Conservation (phyloP, 2,329 filamentous ascomycete species). For the Orbilia brochopaga region DNA sequence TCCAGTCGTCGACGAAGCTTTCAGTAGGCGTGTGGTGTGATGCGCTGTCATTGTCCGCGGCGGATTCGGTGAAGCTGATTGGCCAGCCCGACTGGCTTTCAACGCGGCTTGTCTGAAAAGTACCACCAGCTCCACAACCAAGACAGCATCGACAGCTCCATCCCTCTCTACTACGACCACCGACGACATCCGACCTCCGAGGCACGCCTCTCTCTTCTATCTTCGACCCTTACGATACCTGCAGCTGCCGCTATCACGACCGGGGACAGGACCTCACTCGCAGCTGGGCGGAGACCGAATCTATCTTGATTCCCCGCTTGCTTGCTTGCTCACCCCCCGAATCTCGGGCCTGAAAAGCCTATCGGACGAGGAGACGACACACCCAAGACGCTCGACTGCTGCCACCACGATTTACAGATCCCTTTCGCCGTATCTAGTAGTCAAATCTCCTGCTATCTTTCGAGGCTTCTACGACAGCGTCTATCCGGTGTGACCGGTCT, state of each 20-base stretch:
- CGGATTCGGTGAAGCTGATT: background rate
- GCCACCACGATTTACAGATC: background rate
- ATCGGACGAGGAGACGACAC: background rate
- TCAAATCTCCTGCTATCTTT: background rate
- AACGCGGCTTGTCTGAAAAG: background rate
- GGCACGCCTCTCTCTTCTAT: background rate
- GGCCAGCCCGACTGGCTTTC: background rate
- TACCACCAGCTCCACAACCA: background rate
- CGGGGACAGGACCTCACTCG: background rate
- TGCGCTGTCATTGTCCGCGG: constrained; percentile 1
- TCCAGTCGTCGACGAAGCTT: background rate
- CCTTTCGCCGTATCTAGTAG: background rate
- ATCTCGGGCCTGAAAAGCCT: too few species aligned
- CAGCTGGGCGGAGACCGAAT: background rate
- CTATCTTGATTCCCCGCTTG: background rate
- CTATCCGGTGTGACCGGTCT: constrained; percentile 14
- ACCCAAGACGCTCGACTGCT: background rate
- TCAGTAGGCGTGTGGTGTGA: background rate
- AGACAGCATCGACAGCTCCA: constrained; percentile 2
- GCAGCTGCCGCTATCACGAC: background rate
- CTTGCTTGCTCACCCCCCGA: constrained; percentile 3
- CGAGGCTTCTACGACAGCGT: constrained; percentile 4
- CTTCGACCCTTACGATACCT: background rate
- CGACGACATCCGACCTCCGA: background rate
- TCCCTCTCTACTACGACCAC: background rate